Percentiles rank a stretch among this genome's conserved stretches.
phyloP scores from a whole-genome alignment of 345 rosid genomes.

The Gossypium turneri region DNA sequence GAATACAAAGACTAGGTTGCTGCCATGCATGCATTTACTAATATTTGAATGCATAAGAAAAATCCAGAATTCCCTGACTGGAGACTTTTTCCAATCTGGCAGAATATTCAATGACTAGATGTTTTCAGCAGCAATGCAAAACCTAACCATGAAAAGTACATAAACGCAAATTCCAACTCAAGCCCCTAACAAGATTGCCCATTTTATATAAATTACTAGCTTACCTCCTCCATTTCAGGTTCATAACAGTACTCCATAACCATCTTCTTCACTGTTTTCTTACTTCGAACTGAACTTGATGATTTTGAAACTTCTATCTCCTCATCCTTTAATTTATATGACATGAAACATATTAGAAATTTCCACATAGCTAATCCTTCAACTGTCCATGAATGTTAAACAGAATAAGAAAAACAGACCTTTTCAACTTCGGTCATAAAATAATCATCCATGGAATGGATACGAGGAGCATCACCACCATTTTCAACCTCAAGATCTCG shows the following conservation, averaged over 20 bases:
- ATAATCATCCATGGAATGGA: constrained; percentile 96
- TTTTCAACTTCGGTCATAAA: constrained; percentile 97
- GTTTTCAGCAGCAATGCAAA: neutral
- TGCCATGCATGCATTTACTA: neutral
- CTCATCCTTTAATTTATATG: constrained; percentile 50
- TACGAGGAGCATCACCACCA: constrained; percentile 74
- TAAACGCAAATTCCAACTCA: constrained; percentile 1
- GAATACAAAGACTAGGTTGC: neutral
- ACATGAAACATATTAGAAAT: constrained; percentile 8
- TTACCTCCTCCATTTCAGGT: constrained; percentile 99
- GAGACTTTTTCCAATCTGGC: constrained; percentile 6
- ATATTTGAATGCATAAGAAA: neutral
- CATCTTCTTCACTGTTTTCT: constrained; percentile 56
- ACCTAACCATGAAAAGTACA: neutral
- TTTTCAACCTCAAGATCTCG: constrained; percentile 87
- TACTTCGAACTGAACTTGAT: constrained; percentile 52
- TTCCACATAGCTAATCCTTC: neutral
- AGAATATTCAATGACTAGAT: neutral
- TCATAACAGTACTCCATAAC: constrained; percentile 95
- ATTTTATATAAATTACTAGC: constrained; percentile 6
- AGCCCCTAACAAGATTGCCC: constrained; percentile 2
- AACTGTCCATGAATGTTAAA: constrained; percentile 10
- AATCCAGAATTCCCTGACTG: neutral
- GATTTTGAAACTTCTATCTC: constrained; percentile 58
- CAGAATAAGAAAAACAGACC: constrained; percentile 35